Conservation (phyloP, 2,329 filamentous ascomycete genomes). For the Fusarium sterilihyphosum region DNA sequence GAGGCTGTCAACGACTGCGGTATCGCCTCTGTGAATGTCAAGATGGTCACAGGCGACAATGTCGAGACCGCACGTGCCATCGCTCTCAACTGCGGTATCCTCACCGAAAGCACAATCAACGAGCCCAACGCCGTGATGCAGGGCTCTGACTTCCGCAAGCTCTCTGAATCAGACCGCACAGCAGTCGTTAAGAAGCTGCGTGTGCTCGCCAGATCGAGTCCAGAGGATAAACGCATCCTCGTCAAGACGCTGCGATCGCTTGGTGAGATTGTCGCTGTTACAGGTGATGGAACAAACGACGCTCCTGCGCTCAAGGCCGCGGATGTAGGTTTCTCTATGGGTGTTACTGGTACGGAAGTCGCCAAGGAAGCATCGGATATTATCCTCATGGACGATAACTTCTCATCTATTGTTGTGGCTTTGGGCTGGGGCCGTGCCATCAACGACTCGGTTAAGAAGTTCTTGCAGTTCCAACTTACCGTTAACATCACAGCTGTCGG, state of each 20-base stretch:
- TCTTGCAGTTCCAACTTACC: constrained; percentile 75
- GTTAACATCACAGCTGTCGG: constrained; percentile 76
- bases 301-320: constrained; percentile 72
- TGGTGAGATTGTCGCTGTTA: constrained; percentile 73
- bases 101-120: constrained; percentile 69
- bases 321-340: constrained; percentile 76
- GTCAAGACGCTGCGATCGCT: constrained; percentile 72
- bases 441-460: constrained; percentile 75
- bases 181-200: constrained; percentile 70
- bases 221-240: constrained; percentile 74
- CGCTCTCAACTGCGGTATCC: constrained; percentile 54
- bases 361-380: constrained; percentile 72
- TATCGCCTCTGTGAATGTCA: constrained; percentile 71
- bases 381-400: constrained; percentile 74
- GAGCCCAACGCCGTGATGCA: constrained; percentile 58
- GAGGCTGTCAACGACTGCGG: constrained; percentile 71
- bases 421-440: constrained; percentile 74
- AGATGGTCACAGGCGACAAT: constrained; percentile 68
- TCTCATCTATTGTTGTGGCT: constrained; percentile 71
- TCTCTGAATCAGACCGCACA: constrained; percentile 58
- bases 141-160: constrained; percentile 65
- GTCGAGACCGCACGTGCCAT: constrained; percentile 57
- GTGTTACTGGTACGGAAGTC: constrained; percentile 73
- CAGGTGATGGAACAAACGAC: constrained; percentile 74
- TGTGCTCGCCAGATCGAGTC: constrained; percentile 74